Base-by-base conservation (phyloP, 495 filamentous ascomycete genomes). In the Aspergillus leporis region DNA sequence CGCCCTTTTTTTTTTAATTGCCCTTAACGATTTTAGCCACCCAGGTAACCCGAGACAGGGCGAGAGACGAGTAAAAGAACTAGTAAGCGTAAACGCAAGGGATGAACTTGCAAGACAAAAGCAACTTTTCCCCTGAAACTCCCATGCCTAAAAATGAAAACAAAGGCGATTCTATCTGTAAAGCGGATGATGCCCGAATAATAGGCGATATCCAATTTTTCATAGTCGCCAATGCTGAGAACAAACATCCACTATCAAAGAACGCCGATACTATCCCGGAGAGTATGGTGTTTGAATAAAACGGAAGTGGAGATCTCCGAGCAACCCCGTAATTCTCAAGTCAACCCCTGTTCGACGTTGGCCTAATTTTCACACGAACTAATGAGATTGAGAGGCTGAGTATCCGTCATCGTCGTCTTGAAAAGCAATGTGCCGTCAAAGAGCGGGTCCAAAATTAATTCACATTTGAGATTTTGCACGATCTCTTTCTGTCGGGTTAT, bases 401-500 rank as follows among this genome's bases (percentile, higher is more conserved):
- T 14, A 18, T 41, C 38, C 38, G 13, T n/a, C 38, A 41, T 41
- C 38, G 16, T 6, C 38, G n/a, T 41, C 38, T 18, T 14, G 16
- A 14, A n/a, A n/a, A 41, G 38, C n/a, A 1, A 41, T 41, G 25
- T 16, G 12, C 6, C 14, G 38, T n/a, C 4, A 41, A 41, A n/a
- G 13, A 41, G 13, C 14, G 16, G 14, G 38, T 18, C 12, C 14
- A n/a, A 14, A 45, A 25, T 40, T 22, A 38, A 21, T 7, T 64
- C 73, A 74, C 45, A 66, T 61, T 55, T 70, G 70, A 31, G 66
- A 61, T 58, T 72, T 76, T 40, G 71, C 61, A 3, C 75, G 65
- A 18, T 74, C 69, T 51, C 71, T 69, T 61, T 76, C 70, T 40
- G 70, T 66, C 38, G 70, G 70, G 53, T 74, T 73, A 55, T 75